These are phyloP conservation scores for Fraxinus excelsior DNA, from an alignment of 257 asterid species.

Conservation along the genomic window DNA sequence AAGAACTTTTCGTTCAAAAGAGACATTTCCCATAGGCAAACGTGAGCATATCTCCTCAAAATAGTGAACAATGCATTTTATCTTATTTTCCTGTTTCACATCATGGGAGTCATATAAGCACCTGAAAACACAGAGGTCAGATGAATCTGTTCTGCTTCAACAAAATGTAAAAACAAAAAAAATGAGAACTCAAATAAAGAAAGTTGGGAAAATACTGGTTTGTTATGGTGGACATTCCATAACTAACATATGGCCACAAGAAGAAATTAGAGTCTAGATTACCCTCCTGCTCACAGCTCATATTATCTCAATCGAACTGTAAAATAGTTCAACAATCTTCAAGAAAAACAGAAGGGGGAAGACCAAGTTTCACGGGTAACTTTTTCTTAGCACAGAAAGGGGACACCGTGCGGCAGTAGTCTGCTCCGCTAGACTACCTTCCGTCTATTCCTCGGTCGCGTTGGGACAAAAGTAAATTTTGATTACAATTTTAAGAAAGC, in stretches of 20 bases:
- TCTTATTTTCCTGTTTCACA: slow-evolving; percentile 63
- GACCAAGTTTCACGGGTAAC: no score
- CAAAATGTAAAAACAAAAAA: background rate
- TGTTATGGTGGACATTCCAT: background rate
- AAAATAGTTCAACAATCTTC: background rate
- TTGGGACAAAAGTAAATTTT: no score
- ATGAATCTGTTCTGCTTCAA: slow-evolving; percentile 21
- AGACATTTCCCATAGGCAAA: slow-evolving; percentile 68
- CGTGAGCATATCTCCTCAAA: slow-evolving; percentile 63
- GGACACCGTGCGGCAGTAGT: no score
- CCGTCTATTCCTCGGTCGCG: no score
- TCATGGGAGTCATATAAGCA: slow-evolving; percentile 54
- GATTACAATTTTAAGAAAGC: no score
- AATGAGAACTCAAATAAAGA: background rate
- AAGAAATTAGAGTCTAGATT: background rate
- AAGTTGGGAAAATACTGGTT: slow-evolving; percentile 8
- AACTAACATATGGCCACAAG: background rate
- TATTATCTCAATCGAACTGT: background rate
- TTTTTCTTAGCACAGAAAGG: no score
- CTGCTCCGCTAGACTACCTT: no score
- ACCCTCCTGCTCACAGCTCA: background rate
- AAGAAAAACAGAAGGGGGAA: background rate
- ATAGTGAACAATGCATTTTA: slow-evolving; percentile 82
- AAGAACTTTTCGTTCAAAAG: slow-evolving; percentile 88
- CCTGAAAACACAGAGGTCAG: slow-evolving; percentile 42